phyloP scores from a whole-genome alignment of 495 filamentous ascomycete species.

The Neurospora africana region DNA sequence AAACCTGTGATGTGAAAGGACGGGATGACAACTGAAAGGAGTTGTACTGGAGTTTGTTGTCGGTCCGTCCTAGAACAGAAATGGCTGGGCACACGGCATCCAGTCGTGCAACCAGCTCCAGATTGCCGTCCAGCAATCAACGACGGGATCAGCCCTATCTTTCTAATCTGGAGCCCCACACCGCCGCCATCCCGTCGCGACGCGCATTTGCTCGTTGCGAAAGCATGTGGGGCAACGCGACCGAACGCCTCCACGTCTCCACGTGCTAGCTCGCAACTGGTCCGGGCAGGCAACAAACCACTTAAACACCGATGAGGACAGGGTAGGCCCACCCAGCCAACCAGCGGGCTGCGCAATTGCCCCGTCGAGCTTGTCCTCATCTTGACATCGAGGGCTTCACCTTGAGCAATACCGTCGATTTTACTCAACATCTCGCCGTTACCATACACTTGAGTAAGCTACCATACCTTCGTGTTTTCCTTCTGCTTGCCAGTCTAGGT shows the following conservation, averaged over 20 bases:
- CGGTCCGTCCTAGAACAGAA: background rate
- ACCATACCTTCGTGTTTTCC: background rate
- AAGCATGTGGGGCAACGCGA: slow-evolving; percentile 14
- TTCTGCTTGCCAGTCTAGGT: background rate
- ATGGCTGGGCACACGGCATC: background rate
- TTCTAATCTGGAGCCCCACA: slow-evolving; percentile 1
- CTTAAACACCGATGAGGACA: background rate
- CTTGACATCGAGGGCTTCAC: background rate
- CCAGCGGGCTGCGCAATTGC: background rate
- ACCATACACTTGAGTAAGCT: too few relatives aligned
- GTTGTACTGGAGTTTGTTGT: background rate
- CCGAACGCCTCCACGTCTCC: slow-evolving; percentile 5
- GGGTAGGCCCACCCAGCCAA: background rate
- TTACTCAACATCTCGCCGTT: background rate
- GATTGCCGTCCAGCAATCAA: background rate
- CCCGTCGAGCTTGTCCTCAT: background rate
- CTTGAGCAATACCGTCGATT: background rate
- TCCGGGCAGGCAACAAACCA: background rate
- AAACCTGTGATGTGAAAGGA: background rate
- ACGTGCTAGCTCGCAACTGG: slow-evolving; percentile 9
- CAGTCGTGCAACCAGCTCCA: background rate
- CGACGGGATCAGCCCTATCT: background rate
- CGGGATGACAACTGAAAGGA: background rate
- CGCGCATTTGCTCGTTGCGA: slow-evolving; percentile 1
- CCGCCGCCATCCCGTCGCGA: slow-evolving; percentile 6